These are phyloP conservation scores for Bruguiera gymnorhiza DNA, from an alignment of 345 rosid genomes.

Conservation along the genomic window DNA sequence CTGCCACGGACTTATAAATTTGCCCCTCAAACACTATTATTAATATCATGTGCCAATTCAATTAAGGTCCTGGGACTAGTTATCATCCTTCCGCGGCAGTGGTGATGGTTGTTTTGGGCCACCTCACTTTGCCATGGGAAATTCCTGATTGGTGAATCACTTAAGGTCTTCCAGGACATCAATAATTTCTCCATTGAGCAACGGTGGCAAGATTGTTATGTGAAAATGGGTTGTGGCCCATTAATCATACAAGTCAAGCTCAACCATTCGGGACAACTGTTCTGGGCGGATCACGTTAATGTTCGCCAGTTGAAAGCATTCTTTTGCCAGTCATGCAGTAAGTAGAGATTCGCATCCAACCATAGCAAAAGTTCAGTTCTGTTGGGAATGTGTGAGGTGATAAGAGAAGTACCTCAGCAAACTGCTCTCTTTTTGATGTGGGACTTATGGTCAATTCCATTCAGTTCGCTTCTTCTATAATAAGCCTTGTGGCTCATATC, in stretches of 20 bases:
- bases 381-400: slow-evolving; percentile 11
- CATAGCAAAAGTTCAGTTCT: not conserved
- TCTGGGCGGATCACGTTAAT: not conserved
- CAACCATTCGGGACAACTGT: not conserved
- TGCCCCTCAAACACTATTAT: too few relatives aligned
- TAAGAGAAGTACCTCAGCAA: too few relatives aligned
- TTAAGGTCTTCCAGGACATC: not conserved
- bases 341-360: too few relatives aligned
- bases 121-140: not conserved
- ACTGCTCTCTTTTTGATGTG: slow-evolving; percentile 6
- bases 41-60: slow-evolving; percentile 13
- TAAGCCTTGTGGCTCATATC: slow-evolving; percentile 28
- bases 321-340: not conserved
- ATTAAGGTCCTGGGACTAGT: not conserved
- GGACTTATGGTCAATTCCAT: not conserved
- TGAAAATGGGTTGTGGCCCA: not conserved
- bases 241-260: not conserved
- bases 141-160: not conserved
- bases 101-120: not conserved
- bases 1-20: too few relatives aligned
- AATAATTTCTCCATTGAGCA: too few relatives aligned
- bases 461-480: not conserved
- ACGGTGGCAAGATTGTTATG: too few relatives aligned
- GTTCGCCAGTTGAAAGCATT: not conserved
- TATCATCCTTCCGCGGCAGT: not conserved